Evolutionary conservation across 2,329 filamentous ascomycete genomes (phyloP), one percentile per base, ranked within the genome.

Genomic region (Elsinoe ampelina): DNA sequence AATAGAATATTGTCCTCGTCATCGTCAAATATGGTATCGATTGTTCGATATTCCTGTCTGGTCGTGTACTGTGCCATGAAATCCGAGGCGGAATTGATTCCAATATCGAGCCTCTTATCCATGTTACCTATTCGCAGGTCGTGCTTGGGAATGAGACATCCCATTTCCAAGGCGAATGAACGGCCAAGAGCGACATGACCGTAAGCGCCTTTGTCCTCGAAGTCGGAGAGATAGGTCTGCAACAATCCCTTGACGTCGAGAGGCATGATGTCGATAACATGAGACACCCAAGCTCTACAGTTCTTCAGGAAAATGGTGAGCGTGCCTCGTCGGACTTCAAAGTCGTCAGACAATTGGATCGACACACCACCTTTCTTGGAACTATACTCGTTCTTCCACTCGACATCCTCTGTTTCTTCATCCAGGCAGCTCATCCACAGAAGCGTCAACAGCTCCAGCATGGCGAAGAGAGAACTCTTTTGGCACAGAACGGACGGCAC

Each of bases 51-150:
- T 67, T 95, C 91, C 68, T 98, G 95, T 36, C 93, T 86, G 22
- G 90, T 95, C 2, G 92, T 97, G 69, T 98, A 98, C 67, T 98
- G 92, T 1, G 93, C 90, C 67, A 98, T 83, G 65, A 98, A 95
- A 68, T 97, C 92, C 2, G 93, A 97, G 0, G 89, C 90, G 10
- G 91, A 90, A 68, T 97, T 95, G 68, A 96, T 85, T 60, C 82
- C 82, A 55, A 82, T 82, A 48, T 85, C 82, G 15, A 86, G 84
- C 61, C 87, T 80, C 35, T 79, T 80, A 62, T 95, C 88, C 50
- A 98, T 83, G 5, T 89, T 91, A 63, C 81, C 84, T 41, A 98
- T 78, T 61, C 89, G 83, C 66, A 95, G 89, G 68, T 98, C 92
- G 8, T 86, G 91, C 4, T 80, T 79, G 4, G 95, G 92, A 57